Evolutionary conservation across 306 rosid genomes (phyloP), one percentile per base, ranked within the genome.

Genomic region (Fragaria ananassa): DNA sequence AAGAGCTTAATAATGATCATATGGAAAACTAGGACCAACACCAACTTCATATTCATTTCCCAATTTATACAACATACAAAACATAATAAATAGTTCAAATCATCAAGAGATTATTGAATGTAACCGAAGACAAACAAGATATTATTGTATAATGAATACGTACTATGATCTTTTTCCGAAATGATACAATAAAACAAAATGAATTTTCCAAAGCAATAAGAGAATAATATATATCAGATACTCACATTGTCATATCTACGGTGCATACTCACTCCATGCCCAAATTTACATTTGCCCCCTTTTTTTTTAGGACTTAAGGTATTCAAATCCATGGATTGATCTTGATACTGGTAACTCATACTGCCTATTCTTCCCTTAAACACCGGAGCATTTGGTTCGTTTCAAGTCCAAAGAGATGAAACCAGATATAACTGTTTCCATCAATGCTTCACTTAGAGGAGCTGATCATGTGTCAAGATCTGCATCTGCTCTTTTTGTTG

Each of bases 331-430:
- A 60, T 91, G 98, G 98, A 72, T 85, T 83, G 97, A 94, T 89
- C 84, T 84, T 79, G 88, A 85, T 76, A 76, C 86, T 27, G 90
- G 92, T 80, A 83, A 83, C 71, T 81, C 91, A 69, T 92, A 83
- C 82, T 94, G 98, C 86, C 89, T 92, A 80, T 94, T 91, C 80
- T 92, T 89, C 85, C 97, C 98, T 23, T 89, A 91, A 91, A 68
- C 94, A 23, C 96, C 98, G 1, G 98, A 86, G 96, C 92, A 92
- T 83, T 80, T 94, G 89, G 92, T 85, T 78, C 91, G 74, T 72
- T 87, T 85, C 64, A 89, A 84, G 89, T 81, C 86, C 47, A 89
- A 82, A 82, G 93, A 86, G 86, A 87, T 81, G 87, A 90, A 87
- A 77, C 88, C 93, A 17, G 89, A 89, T 76, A 19, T 94, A 79